These are phyloP conservation scores for Cyphellophora attinorum DNA, from an alignment of 2,329 filamentous ascomycete species.

Conservation along the genomic window DNA sequence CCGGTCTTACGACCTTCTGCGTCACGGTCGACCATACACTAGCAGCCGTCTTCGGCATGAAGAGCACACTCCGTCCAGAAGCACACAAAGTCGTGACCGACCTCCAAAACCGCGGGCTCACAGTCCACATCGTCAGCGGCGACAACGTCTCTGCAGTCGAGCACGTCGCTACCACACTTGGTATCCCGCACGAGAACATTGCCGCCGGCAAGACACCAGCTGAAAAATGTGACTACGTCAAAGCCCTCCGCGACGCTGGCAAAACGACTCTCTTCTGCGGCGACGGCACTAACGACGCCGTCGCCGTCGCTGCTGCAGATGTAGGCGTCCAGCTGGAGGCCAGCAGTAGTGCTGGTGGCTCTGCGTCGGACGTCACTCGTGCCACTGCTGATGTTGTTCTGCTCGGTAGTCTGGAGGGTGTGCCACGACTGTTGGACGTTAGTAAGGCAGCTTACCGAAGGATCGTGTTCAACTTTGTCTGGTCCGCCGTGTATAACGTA, in stretches of 20 bases:
- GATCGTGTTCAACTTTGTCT: constrained; percentile 60
- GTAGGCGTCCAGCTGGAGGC: constrained; percentile 62
- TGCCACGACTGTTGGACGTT: constrained; percentile 51
- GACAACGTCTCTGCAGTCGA: constrained; percentile 43
- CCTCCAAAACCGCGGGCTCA: constrained; percentile 39
- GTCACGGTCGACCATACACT: constrained; percentile 39
- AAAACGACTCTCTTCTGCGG: constrained; percentile 56
- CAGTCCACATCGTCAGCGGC: constrained; percentile 47
- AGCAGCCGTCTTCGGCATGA: constrained; percentile 42
- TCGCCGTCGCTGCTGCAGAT: constrained; percentile 59
- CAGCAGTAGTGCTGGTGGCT: constrained; percentile 32
- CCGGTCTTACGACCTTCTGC: constrained; percentile 46
- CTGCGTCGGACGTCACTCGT: constrained; percentile 48
- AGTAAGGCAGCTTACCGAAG: constrained; percentile 34
- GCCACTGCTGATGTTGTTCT: constrained; percentile 62
- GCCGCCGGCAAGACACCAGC: constrained; percentile 39
- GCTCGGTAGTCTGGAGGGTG: constrained; percentile 45
- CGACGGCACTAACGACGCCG: constrained; percentile 71
- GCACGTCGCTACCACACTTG: constrained; percentile 34
- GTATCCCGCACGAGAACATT: constrained; percentile 30
- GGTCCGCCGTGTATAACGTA: constrained; percentile 62
- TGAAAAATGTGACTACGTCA: constrained; percentile 47
- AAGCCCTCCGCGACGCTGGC: constrained; percentile 21
- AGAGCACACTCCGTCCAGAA: constrained; percentile 38
- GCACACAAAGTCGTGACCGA: constrained; percentile 42